Evolutionary conservation across 2,329 filamentous ascomycete species (phyloP), one percentile per base, ranked within the genome.

Genomic region (Aspergillus awamori): DNA sequence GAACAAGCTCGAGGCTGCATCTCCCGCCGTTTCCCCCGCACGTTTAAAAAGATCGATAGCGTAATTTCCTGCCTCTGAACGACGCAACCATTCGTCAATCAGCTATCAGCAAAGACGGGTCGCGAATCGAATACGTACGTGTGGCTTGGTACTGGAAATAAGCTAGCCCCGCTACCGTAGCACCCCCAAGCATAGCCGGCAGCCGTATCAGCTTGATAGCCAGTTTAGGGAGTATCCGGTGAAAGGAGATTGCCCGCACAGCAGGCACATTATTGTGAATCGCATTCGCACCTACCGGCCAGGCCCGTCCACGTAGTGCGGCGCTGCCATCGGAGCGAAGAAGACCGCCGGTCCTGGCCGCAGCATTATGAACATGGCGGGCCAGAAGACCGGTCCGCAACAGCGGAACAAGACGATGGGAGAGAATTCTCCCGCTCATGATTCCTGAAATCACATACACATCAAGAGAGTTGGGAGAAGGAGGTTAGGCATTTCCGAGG

Each of bases 61-160:
- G 76, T 90, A 93, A 62, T 86, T 92, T 62, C 90, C 90, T 22
- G 90, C 89, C 81, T 92, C 87, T 86, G 71, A 59, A 61, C 15
- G 15, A 51, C 26, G 8, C 7, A 57, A 6, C 22, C 4, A 22
- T 43, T n/a, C 13, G 51, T 41, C 10, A 33, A 36, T 33, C n/a
- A 58, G 5, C 28, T 17, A 24, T 63, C 69, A 38, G 54, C 49
- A 53, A 26, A 20, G 3, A 13, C 8, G 33, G 24, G 30, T 5
- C 47, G 30, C 3, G 28, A 4, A 10, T 36, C 5, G 20, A 30
- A 36, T 63, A 84, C 90, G 65, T 84, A 93, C 91, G 91, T 59
- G 89, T 88, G 65, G 95, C 94, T 78, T 99, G 95, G 75, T 99
- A 98, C 75, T 99, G 95, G 53, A 99, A 81, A 84, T 97, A 99